phyloP scores from a whole-genome alignment of 768 basidiomycete genomes.

The Exsudoporus frostii region DNA sequence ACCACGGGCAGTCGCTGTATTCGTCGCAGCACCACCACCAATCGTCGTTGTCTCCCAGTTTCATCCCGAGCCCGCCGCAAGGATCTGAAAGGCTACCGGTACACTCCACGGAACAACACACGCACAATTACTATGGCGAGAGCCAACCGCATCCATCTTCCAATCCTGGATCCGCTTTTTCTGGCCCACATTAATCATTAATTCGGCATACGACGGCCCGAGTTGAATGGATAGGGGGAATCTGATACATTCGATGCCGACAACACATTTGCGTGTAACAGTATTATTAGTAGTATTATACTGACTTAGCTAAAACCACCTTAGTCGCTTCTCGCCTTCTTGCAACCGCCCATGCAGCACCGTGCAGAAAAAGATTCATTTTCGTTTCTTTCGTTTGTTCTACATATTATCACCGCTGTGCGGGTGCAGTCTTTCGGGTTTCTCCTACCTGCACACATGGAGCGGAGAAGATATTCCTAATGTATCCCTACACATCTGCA shows the following conservation, averaged over 20 bases:
- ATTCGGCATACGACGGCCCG: conserved; percentile 4
- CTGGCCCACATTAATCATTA: conserved; percentile 32
- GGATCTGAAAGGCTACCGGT: conserved; percentile 28
- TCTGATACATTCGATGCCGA: conserved; percentile 18
- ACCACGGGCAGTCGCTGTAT: conserved; percentile 29
- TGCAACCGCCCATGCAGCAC: conserved; percentile 22
- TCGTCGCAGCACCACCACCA: conserved; percentile 32
- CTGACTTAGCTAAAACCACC: conserved; percentile 31
- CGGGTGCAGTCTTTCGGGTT: conserved; percentile 23
- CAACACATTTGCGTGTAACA: conserved; percentile 30
- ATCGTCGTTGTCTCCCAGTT: conserved; percentile 26
- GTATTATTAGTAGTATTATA: conserved; percentile 35
- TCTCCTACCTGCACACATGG: conserved; percentile 18
- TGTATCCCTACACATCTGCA: conserved; percentile 23
- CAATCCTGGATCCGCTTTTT: conserved; percentile 26
- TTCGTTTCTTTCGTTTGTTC: conserved; percentile 18
- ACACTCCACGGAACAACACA: conserved; percentile 24
- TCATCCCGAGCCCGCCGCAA: conserved; percentile 30
- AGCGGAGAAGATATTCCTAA: conserved; percentile 20
- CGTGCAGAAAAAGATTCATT: conserved; percentile 18
- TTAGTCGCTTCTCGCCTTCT: conserved; percentile 31
- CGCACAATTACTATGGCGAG: conserved; percentile 32
- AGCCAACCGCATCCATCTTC: conserved; percentile 27
- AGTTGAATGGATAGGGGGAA: conserved; percentile 18
- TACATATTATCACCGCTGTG: conserved; percentile 18